phyloP scores from a whole-genome alignment of 2,329 filamentous ascomycete genomes.

The Xylaria sp. region DNA sequence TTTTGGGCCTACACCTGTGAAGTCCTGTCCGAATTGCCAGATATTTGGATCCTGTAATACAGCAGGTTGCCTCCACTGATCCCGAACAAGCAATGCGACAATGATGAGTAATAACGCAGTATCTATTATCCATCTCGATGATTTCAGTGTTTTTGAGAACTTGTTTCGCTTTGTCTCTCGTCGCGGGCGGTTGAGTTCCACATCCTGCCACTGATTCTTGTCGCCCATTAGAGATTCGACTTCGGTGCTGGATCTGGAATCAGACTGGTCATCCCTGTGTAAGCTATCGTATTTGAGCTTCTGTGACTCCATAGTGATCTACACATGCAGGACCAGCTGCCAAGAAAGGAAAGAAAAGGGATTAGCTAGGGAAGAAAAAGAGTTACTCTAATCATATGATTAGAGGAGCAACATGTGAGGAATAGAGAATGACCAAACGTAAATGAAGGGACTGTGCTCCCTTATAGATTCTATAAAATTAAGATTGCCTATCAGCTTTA shows the following conservation, averaged over 20 bases:
- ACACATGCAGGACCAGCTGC: slow-evolving; percentile 31
- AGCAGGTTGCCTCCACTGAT: slow-evolving; percentile 40
- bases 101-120: slow-evolving; percentile 54
- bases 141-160: slow-evolving; percentile 46
- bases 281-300: slow-evolving; percentile 50
- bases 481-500: neutral
- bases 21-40: slow-evolving; percentile 55
- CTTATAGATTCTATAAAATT: slow-evolving; percentile 16
- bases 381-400: slow-evolving; percentile 1
- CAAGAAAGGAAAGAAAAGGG: slow-evolving; percentile 8
- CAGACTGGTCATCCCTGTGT: slow-evolving; percentile 50
- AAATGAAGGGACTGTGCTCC: neutral
- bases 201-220: slow-evolving; percentile 51
- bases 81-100: slow-evolving; percentile 51
- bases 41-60: slow-evolving; percentile 39
- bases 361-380: neutral
- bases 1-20: slow-evolving; percentile 52
- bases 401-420: slow-evolving; percentile 5
- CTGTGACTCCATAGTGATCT: slow-evolving; percentile 42
- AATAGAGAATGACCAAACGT: neutral
- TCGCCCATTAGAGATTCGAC: slow-evolving; percentile 56
- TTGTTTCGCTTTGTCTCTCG: slow-evolving; percentile 41
- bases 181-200: slow-evolving; percentile 44
- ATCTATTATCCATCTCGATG: slow-evolving; percentile 54
- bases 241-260: slow-evolving; percentile 54